A percentile compares a stretch with the other conserved stretches of the same genome.
Conservation (phyloP, 2,329 filamentous ascomycete species). For the Hypoxylon sp. region DNA sequence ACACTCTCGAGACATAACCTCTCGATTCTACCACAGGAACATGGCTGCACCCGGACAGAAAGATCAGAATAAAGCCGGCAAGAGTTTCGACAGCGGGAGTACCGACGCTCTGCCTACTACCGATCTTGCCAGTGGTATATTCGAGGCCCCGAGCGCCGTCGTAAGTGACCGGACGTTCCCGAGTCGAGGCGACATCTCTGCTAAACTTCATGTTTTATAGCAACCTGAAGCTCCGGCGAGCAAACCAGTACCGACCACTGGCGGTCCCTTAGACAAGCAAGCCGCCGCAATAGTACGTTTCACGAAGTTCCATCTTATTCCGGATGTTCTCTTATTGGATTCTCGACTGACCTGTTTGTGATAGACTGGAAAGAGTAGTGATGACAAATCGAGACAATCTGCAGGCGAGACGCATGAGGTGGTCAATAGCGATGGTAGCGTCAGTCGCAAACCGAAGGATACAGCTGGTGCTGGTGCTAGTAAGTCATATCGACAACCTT, state of each 20-base stretch:
- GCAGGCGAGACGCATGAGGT: neutral
- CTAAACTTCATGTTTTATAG: slow-evolving; percentile 1
- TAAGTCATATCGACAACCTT: neutral
- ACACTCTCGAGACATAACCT: neutral
- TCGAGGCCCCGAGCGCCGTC: slow-evolving; percentile 21
- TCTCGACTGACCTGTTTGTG: neutral
- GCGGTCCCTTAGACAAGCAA: slow-evolving; percentile 21
- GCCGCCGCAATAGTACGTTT: slow-evolving; percentile 10
- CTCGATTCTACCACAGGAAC: neutral
- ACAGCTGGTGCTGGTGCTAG: slow-evolving; percentile 29
- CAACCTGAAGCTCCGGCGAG: slow-evolving; percentile 20
- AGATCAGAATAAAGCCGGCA: slow-evolving; percentile 21
- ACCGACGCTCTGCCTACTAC: slow-evolving; percentile 20
- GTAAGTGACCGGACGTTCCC: slow-evolving; percentile 9
- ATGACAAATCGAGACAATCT: slow-evolving; percentile 3
- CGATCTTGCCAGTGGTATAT: slow-evolving; percentile 31
- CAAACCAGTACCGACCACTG: slow-evolving; percentile 2
- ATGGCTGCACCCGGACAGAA: slow-evolving; percentile 18
- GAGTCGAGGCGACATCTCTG: neutral
- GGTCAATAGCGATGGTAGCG: slow-evolving; percentile 1
- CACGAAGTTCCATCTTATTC: neutral
- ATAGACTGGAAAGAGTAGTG: slow-evolving; percentile 4
- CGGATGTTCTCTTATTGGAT: neutral
- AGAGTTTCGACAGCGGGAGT: slow-evolving; percentile 48
- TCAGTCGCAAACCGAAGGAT: slow-evolving; percentile 22